These are phyloP conservation scores for Phragmites australis DNA, from an alignment of 176 grass and related monocot genomes.

Conservation along the genomic window DNA sequence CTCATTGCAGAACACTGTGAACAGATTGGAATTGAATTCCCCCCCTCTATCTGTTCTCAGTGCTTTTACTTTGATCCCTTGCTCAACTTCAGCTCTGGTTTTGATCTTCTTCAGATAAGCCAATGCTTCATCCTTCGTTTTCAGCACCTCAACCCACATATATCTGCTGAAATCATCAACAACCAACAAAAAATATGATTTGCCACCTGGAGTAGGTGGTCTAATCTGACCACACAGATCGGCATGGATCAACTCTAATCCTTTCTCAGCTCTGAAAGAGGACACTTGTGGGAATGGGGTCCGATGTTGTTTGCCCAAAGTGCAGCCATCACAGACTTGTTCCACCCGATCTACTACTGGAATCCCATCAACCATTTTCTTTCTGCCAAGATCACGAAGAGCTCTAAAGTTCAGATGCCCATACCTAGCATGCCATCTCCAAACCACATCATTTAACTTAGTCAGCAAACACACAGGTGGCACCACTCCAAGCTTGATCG, in stretches of 20 bases:
- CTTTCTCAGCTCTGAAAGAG: not conserved
- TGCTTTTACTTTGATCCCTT: no score
- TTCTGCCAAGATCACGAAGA: not conserved
- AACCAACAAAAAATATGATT: not conserved
- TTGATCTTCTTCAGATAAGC: no score
- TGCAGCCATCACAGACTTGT: not conserved
- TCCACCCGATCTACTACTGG: not conserved
- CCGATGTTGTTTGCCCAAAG: not conserved
- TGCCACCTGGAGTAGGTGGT: not conserved
- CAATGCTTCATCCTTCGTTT: no score
- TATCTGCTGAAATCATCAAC: not conserved
- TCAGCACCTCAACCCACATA: no score
- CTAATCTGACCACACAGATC: not conserved
- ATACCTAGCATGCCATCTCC: not conserved
- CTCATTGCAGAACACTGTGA: no score
- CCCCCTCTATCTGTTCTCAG: no score
- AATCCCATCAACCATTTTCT: not conserved
- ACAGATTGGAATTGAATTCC: no score
- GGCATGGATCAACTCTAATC: not conserved
- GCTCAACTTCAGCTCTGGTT: no score
- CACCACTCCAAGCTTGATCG: not conserved
- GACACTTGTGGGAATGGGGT: not conserved
- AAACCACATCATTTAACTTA: not conserved
- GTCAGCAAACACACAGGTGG: not conserved
- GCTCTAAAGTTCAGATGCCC: not conserved